phyloP scores from a whole-genome alignment of 1,284 basidiomycete genomes.

The Tremellales sp. region DNA sequence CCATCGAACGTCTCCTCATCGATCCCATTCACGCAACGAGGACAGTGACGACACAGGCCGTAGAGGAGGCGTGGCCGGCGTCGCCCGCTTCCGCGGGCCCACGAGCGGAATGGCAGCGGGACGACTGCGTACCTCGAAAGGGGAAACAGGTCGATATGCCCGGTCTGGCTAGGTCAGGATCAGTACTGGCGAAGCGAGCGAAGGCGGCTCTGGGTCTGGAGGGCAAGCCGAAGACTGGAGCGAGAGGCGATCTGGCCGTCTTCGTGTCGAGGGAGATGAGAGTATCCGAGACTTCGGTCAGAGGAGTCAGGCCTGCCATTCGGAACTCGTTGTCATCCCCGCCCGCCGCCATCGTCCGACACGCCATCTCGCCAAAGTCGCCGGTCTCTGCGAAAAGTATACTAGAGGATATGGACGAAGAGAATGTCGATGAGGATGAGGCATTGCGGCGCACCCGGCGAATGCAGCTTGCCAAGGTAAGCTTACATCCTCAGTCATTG shows the following conservation, averaged over 20 bases:
- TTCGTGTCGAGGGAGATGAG: conserved; percentile 24
- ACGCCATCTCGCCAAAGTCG: neutral
- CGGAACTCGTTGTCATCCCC: neutral
- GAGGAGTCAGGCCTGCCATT: neutral
- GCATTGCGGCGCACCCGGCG: conserved; percentile 15
- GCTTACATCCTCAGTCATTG: neutral
- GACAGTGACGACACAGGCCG: conserved; percentile 13
- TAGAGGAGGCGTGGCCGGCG: conserved; percentile 18
- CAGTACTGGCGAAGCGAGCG: conserved; percentile 10
- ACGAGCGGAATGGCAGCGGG: conserved; percentile 19
- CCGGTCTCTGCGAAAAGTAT: neutral
- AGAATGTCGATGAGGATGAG: conserved; percentile 14
- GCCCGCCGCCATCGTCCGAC: neutral
- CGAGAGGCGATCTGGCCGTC: conserved; percentile 16
- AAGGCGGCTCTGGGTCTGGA: conserved; percentile 12
- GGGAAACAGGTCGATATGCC: neutral
- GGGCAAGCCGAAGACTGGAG: conserved; percentile 1
- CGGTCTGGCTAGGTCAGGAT: neutral
- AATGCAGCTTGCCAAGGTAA: conserved; percentile 27
- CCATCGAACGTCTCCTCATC: conserved; percentile 29
- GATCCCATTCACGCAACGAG: conserved; percentile 19
- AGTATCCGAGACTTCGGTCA: conserved; percentile 19
- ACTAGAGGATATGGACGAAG: neutral
- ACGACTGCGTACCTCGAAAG: conserved; percentile 23
- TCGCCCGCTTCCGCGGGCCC: neutral